Percentiles rank a stretch among this genome's conserved stretches.
Conservation (phyloP, 257 asterid species). For the Solanum pinnatisectum region DNA sequence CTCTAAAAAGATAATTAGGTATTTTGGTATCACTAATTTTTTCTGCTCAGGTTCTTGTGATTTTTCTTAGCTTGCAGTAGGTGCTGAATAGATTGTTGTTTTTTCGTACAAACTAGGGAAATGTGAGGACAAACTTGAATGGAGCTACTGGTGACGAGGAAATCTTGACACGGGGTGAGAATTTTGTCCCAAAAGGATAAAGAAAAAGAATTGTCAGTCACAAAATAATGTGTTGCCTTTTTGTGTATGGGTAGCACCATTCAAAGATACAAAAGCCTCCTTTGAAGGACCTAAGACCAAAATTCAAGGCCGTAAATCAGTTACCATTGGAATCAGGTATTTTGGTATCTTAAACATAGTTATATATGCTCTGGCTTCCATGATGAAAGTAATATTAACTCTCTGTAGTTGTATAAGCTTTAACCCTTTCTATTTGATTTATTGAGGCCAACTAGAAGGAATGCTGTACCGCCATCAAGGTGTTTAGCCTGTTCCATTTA, state of each 20-base stretch:
- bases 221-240: neutral
- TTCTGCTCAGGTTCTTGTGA: neutral
- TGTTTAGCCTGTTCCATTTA: slow-evolving; percentile 1
- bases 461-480: slow-evolving; percentile 50
- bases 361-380: neutral
- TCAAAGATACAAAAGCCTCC: slow-evolving; percentile 23
- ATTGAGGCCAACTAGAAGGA: slow-evolving; percentile 40
- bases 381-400: neutral
- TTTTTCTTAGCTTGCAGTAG: slow-evolving; percentile 1
- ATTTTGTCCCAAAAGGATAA: neutral
- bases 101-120: slow-evolving; percentile 33
- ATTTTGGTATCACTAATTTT: neutral
- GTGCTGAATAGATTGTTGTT: slow-evolving; percentile 7
- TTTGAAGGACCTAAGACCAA: slow-evolving; percentile 27
- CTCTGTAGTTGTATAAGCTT: neutral
- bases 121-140: slow-evolving; percentile 10
- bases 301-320: slow-evolving; percentile 30
- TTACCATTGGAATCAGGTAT: slow-evolving; percentile 37
- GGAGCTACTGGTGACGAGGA: slow-evolving; percentile 21
- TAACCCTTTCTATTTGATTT: slow-evolving; percentile 10
- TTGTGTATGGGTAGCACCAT: slow-evolving; percentile 21
- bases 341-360: neutral
- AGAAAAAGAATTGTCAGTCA: neutral
- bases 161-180: slow-evolving; percentile 43
- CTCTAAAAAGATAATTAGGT: neutral